These are phyloP conservation scores for Apiospora kogelbergensis DNA, from an alignment of 2,329 filamentous ascomycete species.

Conservation along the genomic window DNA sequence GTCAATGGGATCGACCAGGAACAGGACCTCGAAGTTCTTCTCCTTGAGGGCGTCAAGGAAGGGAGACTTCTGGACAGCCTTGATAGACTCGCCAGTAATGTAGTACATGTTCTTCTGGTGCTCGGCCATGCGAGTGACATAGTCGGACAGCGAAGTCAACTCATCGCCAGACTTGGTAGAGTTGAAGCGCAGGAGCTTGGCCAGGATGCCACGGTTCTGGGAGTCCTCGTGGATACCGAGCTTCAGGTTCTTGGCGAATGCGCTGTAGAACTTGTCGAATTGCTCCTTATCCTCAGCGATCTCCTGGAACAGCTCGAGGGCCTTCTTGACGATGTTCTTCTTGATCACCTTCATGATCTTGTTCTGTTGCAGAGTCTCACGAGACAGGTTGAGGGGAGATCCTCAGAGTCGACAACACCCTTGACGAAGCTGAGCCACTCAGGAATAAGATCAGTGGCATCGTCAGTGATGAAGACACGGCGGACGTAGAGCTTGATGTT, in stretches of 20 bases:
- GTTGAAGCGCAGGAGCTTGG: constrained; percentile 98
- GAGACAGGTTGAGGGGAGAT: constrained; percentile 99
- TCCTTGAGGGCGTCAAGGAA: constrained; percentile 99
- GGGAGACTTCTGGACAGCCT: constrained; percentile 95
- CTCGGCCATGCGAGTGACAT: constrained; percentile 98
- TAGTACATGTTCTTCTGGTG: constrained; percentile 99
- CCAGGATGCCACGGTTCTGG: constrained; percentile 89
- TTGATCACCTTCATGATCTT: constrained; percentile 99
- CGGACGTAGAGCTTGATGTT: constrained; percentile 99
- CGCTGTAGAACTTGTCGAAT: constrained; percentile 99
- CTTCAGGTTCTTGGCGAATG: constrained; percentile 99
- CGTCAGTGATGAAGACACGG: constrained; percentile 99
- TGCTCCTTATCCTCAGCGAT: constrained; percentile 99
- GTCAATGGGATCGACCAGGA: constrained; percentile 98
- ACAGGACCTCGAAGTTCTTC: constrained; percentile 99
- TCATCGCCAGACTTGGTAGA: constrained; percentile 99
- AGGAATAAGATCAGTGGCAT: constrained; percentile 97
- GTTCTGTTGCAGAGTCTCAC: constrained; percentile 99
- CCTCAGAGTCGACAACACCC: constrained; percentile 99
- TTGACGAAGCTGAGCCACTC: constrained; percentile 99
- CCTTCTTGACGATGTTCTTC: constrained; percentile 99
- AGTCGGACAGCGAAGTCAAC: constrained; percentile 91
- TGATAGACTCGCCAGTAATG: constrained; percentile 99
- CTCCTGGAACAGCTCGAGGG: constrained; percentile 98
- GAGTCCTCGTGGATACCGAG: constrained; percentile 99